Evolutionary conservation across 768 basidiomycete genomes (phyloP).

Genomic region (Tricholoma sp.): DNA sequence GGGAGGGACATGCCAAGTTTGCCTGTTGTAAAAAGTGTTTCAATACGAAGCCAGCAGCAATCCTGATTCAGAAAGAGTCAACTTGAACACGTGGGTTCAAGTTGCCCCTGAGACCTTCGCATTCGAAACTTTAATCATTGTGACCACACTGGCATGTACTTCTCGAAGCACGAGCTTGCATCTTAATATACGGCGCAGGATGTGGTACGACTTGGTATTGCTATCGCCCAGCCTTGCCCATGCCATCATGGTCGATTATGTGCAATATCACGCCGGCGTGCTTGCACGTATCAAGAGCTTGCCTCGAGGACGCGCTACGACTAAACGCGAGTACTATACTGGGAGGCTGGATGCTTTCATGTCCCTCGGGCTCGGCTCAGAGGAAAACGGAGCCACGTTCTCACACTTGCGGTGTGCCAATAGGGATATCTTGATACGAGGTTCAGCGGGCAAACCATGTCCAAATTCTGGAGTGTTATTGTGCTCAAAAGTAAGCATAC

Average conservation of each 20-base stretch:
- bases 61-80: no score
- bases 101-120: not conserved
- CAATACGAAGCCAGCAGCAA: no score
- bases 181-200: not conserved
- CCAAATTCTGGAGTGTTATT: constrained; percentile 12
- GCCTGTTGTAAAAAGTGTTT: no score
- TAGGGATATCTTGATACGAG: not conserved
- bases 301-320: not conserved
- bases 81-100: not conserved
- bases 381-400: constrained; percentile 18
- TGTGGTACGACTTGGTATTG: not conserved
- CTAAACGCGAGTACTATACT: not conserved
- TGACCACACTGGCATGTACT: no score
- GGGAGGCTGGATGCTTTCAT: constrained; percentile 15
- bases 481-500: constrained; percentile 24
- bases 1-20: no score
- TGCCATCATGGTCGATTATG: not conserved
- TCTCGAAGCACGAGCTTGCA: not conserved
- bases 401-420: constrained; percentile 24
- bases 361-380: constrained; percentile 24
- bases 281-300: not conserved
- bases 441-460: constrained; percentile 1
- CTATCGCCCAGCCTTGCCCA: not conserved
- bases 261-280: not conserved
- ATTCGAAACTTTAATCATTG: no score